A percentile compares a stretch with the other conserved stretches of the same genome.
phyloP scores from a whole-genome alignment of 78 protist species.

The Capsaspora owczarzaki region DNA sequence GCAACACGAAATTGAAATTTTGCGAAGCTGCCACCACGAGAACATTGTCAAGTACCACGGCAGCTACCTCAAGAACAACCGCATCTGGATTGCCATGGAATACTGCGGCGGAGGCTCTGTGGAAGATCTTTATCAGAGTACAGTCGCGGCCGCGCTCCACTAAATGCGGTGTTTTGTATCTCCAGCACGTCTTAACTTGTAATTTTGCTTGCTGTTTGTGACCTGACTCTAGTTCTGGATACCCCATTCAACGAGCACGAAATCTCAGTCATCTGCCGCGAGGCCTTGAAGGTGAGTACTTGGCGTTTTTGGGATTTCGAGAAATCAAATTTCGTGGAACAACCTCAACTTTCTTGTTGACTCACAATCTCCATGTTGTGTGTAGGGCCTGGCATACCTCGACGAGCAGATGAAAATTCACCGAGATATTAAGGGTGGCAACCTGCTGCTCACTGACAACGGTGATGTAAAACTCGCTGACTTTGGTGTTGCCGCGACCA shows the following conservation, averaged over 20 bases:
- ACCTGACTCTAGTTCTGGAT: not conserved
- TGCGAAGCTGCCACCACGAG: constrained; percentile 51
- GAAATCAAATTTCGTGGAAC: too few relatives aligned
- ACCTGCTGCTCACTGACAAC: constrained; percentile 48
- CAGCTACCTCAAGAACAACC: not conserved
- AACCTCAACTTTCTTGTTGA: too few relatives aligned
- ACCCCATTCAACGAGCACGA: not conserved
- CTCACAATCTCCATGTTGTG: too few relatives aligned
- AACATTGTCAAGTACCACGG: constrained; percentile 53
- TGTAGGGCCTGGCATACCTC: constrained; percentile 20
- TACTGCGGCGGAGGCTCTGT: constrained; percentile 12
- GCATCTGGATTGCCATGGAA: constrained; percentile 48
- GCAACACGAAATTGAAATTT: constrained; percentile 45
- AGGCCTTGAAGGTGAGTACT: too few relatives aligned
- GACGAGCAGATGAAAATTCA: constrained; percentile 4
- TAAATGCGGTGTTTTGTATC: too few relatives aligned
- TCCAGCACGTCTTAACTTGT: too few relatives aligned
- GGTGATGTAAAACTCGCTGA: constrained; percentile 62
- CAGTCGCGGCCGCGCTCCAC: too few relatives aligned
- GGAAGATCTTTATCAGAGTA: not conserved
- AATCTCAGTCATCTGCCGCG: not conserved
- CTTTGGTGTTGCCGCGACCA: not conserved
- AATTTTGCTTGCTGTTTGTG: too few relatives aligned
- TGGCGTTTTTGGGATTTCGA: too few relatives aligned
- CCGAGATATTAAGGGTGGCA: constrained; percentile 62